These are phyloP conservation scores for Vanrija pseudolonga DNA, from an alignment of 1,284 basidiomycete species.

Conservation along the genomic window DNA sequence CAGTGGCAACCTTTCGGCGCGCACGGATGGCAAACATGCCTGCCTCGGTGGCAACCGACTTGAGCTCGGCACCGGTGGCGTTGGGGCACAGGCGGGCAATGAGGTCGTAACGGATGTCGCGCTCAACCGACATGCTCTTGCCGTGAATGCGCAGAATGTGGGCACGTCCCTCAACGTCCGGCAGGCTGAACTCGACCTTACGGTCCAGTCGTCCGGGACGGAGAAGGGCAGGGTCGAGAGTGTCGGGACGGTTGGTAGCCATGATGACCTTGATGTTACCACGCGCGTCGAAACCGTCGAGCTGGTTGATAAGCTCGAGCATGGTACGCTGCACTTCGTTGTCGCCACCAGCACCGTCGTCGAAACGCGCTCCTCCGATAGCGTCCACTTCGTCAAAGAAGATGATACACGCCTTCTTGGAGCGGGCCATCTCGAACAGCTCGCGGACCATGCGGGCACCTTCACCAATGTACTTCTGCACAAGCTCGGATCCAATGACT, in stretches of 20 bases:
- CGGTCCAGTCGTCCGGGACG: slow-evolving; percentile 95
- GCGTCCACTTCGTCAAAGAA: slow-evolving; percentile 94
- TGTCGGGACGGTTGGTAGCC: slow-evolving; percentile 99
- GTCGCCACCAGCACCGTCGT: slow-evolving; percentile 97
- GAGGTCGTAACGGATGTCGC: slow-evolving; percentile 95
- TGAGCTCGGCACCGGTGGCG: slow-evolving; percentile 94
- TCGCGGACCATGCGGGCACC: slow-evolving; percentile 98
- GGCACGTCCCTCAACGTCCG: slow-evolving; percentile 92
- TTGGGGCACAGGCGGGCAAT: slow-evolving; percentile 97
- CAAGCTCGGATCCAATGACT: slow-evolving; percentile 90
- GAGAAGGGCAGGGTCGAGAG: slow-evolving; percentile 91
- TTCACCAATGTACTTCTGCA: slow-evolving; percentile 99
- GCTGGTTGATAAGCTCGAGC: slow-evolving; percentile 97
- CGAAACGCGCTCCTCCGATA: slow-evolving; percentile 97
- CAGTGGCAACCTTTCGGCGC: slow-evolving; percentile 92
- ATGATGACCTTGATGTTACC: slow-evolving; percentile 99
- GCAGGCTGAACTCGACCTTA: slow-evolving; percentile 91
- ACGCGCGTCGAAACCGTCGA: slow-evolving; percentile 97
- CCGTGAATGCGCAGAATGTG: slow-evolving; percentile 98
- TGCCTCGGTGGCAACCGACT: slow-evolving; percentile 96
- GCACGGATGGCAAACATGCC: slow-evolving; percentile 99
- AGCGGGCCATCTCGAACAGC: slow-evolving; percentile 97
- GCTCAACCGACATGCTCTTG: slow-evolving; percentile 94
- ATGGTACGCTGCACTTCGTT: slow-evolving; percentile 99
- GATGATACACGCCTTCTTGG: slow-evolving; percentile 99